Evolutionary conservation across 805 yeast species (phyloP), one percentile per base, ranked within the genome.

Genomic region (Teunomyces barrocoloradensis): DNA sequence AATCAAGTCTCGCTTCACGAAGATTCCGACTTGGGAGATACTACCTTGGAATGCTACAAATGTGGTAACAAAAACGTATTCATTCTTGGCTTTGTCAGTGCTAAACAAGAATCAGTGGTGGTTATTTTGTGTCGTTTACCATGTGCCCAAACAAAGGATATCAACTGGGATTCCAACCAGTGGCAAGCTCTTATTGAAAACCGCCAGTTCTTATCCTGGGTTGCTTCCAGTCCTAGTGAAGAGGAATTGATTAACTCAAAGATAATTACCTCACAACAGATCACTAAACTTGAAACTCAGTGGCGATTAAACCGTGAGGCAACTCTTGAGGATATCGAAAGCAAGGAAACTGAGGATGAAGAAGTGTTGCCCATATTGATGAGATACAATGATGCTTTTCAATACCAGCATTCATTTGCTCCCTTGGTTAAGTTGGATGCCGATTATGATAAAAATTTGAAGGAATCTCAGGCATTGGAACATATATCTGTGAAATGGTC

Each of bases 161-260:
- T 78, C 25, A 82, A 84, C 57, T 91, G 97, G 97, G 96, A 89
- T 57, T 84, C 91, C 0, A 79, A 75, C 36, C 85, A 87, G 50
- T 91, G 97, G 97, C 89, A 85, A 58, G 79, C 96, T 0, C 69
- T 91, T 46, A 87, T 91, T 47, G 92, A 86, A 53, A 85, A 89
- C 53, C 75, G 95, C 33, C 84, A 80, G 52, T 80, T 91, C 48
- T 70, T 91, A 47, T 71, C 89, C 1, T 91, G 97, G 97, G 80
- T 91, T 10, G 91, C 89, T 0, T 71, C 81, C 2, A 74, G 70
- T 3, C 96, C 96, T 0, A 57, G 73, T 1, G 89, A 84, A 46
- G 88, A 80, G 25, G 87, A 84, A 42, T 63, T 74, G 47, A 58
- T 81, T n/a, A 69, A 69, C 40, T 75, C 90, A 1, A 74, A 79